Base-by-base conservation (phyloP, 768 basidiomycete genomes). In the Trametes cinnabarina region DNA sequence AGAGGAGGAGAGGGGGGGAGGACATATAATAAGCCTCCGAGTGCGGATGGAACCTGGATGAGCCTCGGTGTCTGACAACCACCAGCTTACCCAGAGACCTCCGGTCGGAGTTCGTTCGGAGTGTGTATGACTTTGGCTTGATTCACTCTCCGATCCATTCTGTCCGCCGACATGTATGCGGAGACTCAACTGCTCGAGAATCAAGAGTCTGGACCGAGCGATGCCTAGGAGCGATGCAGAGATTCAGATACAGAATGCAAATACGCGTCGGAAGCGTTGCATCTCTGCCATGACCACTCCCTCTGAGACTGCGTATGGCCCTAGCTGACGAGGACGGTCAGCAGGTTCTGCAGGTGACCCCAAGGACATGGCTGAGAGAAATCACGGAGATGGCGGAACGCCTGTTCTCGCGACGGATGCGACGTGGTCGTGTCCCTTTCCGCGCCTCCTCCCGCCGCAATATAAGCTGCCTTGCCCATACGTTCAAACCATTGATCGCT, bases 371-470 rank as follows among this genome's bases (percentile, higher is more conserved):
- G 44, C 51, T 51, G 57, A 51, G 57, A 49, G 59, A 47, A 47
- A 48, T 34, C 30, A 40, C 60, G 60, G 60, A 61, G 60, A 48
- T 22, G 30, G 51, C 50, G 60, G 60, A 39, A 57, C 60, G 51
- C 60, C 60, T 40, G 46, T 56, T 61, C 60, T 60, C 60, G 55
- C 55, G 46, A 28, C 34, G 12, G 30, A 55, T 3, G n/a, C 23
- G 37, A 14, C 37, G 37, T 44, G 26, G 20, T 34, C 22, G 23
- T 28, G 32, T 32, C 25, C 37, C 4, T 12, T 46, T 46, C 25
- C 43, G 43, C 44, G 44, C 17, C 44, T 46, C n/a, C n/a, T n/a
- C n/a, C n/a, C n/a, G n/a, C n/a, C n/a, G 44, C 20, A 17, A 22
- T 25, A 1, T 17, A 11, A 15, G 37, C 51, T 30, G 22, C 40